phyloP scores from a whole-genome alignment of 768 basidiomycete species.

The Termitomyces sp. region DNA sequence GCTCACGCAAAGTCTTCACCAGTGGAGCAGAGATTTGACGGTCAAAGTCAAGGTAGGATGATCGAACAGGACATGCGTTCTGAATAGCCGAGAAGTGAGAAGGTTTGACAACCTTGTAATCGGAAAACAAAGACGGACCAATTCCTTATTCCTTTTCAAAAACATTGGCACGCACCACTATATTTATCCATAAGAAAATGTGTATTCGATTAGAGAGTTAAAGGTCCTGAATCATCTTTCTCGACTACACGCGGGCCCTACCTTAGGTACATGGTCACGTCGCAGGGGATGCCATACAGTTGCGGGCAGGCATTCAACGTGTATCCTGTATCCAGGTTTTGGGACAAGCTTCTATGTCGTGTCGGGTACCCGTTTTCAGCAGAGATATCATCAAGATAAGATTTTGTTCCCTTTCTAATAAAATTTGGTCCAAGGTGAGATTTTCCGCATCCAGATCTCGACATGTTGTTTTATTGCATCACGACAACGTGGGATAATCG shows the following conservation, averaged over 20 bases:
- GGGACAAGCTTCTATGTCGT: conserved; percentile 60
- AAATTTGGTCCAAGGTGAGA: neutral
- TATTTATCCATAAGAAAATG: conserved; percentile 9
- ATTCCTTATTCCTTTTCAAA: conserved; percentile 14
- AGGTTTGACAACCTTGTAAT: conserved; percentile 33
- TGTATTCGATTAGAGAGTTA: conserved; percentile 20
- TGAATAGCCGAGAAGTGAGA: conserved; percentile 41
- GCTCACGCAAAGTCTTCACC: conserved; percentile 54
- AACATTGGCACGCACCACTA: conserved; percentile 10
- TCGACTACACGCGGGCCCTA: conserved; percentile 15
- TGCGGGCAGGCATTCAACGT: conserved; percentile 51
- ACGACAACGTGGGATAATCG: conserved; percentile 7
- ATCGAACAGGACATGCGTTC: conserved; percentile 70
- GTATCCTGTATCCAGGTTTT: conserved; percentile 61
- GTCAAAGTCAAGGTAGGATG: conserved; percentile 51
- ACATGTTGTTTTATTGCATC: conserved; percentile 4
- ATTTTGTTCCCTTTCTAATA: conserved; percentile 24
- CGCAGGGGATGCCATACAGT: conserved; percentile 41
- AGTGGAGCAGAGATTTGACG: conserved; percentile 72
- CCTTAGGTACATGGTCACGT: conserved; percentile 55
- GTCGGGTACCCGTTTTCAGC: conserved; percentile 54
- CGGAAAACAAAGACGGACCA: conserved; percentile 19
- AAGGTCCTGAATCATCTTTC: conserved; percentile 24
- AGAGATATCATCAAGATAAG: conserved; percentile 55
- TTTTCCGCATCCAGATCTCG: conserved; percentile 6